phyloP scores from a whole-genome alignment of 768 basidiomycete genomes.

The Floccularia luteovirens region DNA sequence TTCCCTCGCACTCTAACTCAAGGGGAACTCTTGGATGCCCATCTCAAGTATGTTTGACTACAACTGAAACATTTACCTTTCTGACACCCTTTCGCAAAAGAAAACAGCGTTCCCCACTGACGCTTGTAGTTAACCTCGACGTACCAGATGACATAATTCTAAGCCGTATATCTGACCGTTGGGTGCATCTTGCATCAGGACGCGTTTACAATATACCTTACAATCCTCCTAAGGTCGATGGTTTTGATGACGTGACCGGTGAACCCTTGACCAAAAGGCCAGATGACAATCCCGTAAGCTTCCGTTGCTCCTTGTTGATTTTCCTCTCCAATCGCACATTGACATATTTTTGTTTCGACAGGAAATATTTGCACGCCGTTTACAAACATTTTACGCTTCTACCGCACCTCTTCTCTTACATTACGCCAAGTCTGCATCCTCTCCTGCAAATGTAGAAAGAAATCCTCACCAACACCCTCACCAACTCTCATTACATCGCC shows the following conservation, averaged over 20 bases:
- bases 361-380: slow-evolving; percentile 74
- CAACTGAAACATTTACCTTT: slow-evolving; percentile 1
- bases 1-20: slow-evolving; percentile 89
- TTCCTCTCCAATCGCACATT: no score
- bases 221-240: slow-evolving; percentile 74
- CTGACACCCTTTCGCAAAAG: slow-evolving; percentile 23
- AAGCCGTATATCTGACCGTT: slow-evolving; percentile 82
- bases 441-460: slow-evolving; percentile 13
- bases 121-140: slow-evolving; percentile 78
- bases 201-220: slow-evolving; percentile 88
- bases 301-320: slow-evolving; percentile 1
- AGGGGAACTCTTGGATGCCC: slow-evolving; percentile 67
- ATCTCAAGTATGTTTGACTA: slow-evolving; percentile 49
- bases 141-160: slow-evolving; percentile 87
- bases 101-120: slow-evolving; percentile 56
- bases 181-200: slow-evolving; percentile 83
- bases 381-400: slow-evolving; percentile 68
- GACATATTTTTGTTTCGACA: no score
- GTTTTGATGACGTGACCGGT: slow-evolving; percentile 81
- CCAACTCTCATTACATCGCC: slow-evolving; percentile 38
- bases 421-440: slow-evolving; percentile 36
- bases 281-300: slow-evolving; percentile 80
- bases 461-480: slow-evolving; percentile 40
- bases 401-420: slow-evolving; percentile 79
- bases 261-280: slow-evolving; percentile 83